phyloP scores from a whole-genome alignment of 495 filamentous ascomycete genomes.

The Clohesyomyces aquaticus region DNA sequence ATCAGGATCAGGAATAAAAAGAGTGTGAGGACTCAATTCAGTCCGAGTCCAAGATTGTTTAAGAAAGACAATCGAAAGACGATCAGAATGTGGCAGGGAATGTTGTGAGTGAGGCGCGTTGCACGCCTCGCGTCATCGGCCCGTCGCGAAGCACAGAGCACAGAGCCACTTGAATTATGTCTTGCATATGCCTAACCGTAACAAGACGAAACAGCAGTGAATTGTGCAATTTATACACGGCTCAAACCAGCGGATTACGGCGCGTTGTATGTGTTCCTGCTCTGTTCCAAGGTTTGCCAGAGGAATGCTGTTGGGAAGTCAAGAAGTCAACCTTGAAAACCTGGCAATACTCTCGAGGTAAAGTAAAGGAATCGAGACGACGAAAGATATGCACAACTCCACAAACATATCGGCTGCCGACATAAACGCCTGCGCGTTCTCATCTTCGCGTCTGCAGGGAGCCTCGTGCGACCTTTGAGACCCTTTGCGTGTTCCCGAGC shows the following conservation, averaged over 20 bases:
- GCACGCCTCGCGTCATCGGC: not conserved
- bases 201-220: not conserved
- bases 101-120: conserved; percentile 24
- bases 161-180: conserved; percentile 23
- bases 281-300: no score
- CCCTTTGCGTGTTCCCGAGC: not conserved
- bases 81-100: conserved; percentile 18
- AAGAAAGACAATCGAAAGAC: not conserved
- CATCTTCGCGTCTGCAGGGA: no score
- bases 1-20: not conserved
- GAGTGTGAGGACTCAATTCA: not conserved
- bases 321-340: no score
- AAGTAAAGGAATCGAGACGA: no score
- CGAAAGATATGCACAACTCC: no score
- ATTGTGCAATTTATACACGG: not conserved
- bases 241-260: no score
- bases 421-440: no score
- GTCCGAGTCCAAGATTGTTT: not conserved
- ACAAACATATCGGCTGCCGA: no score
- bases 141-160: conserved; percentile 21
- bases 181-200: conserved; percentile 18
- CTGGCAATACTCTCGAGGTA: no score
- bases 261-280: not conserved
- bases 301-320: not conserved
- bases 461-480: no score